Evolutionary conservation across 108 stramenopile species (phyloP).

Genomic region (Nitzschia inconspicua): DNA sequence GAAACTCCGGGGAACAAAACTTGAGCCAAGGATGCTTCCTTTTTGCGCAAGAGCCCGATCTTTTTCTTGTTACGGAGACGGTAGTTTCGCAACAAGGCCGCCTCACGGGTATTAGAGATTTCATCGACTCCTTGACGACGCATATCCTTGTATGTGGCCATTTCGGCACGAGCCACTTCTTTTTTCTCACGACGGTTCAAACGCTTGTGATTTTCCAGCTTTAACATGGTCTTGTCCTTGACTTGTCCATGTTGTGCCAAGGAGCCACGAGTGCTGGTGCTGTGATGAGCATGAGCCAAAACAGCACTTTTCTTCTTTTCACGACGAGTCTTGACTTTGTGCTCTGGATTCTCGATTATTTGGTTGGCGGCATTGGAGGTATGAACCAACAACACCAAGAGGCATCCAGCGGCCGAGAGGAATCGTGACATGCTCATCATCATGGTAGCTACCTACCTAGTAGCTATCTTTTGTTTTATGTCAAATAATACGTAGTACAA

Average conservation of each 20-base stretch:
- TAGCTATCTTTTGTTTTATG: too few relatives aligned
- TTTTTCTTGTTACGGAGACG: conserved; percentile 62
- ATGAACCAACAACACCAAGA: not conserved
- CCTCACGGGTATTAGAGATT: conserved; percentile 35
- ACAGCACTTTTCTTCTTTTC: not conserved
- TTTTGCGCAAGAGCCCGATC: conserved; percentile 49
- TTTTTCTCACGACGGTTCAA: conserved; percentile 36
- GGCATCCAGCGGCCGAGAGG: conserved; percentile 3
- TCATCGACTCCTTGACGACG: conserved; percentile 32
- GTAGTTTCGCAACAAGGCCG: conserved; percentile 36
- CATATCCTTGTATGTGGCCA: conserved; percentile 27
- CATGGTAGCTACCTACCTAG: too few relatives aligned
- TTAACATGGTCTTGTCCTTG: conserved; percentile 27
- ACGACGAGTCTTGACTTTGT: not conserved
- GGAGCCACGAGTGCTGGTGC: conserved; percentile 3
- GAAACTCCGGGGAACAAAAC: conserved; percentile 73
- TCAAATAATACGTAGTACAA: too few relatives aligned
- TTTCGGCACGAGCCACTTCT: conserved; percentile 31
- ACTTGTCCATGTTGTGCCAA: conserved; percentile 12
- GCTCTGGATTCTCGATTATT: not conserved
- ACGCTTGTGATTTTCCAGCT: conserved; percentile 37
- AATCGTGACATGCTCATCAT: too few relatives aligned
- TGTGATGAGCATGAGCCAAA: too few relatives aligned
- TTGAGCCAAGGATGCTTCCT: conserved; percentile 42
- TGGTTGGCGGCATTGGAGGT: not conserved